Conservation (phyloP, 2,329 filamentous ascomycete genomes). For the Fusarium praegraminearum region DNA sequence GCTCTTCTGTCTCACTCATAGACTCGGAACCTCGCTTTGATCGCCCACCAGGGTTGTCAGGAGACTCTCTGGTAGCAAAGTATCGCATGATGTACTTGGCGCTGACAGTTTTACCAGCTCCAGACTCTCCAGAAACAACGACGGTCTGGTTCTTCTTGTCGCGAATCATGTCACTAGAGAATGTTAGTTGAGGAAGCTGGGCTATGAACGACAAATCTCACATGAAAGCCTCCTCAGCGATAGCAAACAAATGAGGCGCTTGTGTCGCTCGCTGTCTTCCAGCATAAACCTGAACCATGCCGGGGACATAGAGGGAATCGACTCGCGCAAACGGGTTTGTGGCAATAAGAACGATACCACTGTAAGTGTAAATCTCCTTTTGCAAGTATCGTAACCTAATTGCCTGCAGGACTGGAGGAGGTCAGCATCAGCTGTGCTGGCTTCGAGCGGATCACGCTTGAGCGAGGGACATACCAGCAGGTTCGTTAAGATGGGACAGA, state of each 20-base stretch:
- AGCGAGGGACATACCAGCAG: constrained; percentile 76
- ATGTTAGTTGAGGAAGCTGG: constrained; percentile 52
- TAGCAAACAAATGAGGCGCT: constrained; percentile 97
- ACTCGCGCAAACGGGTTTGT: constrained; percentile 98
- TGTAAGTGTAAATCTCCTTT: constrained; percentile 99
- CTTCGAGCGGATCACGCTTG: not conserved
- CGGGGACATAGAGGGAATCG: constrained; percentile 97
- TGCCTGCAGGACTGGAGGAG: constrained; percentile 84
- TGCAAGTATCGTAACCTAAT: constrained; percentile 97
- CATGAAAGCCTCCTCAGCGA: constrained; percentile 98
- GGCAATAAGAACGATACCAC: constrained; percentile 97
- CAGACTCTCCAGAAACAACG: constrained; percentile 98
- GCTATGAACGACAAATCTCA: constrained; percentile 55
- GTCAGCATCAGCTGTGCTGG: constrained; percentile 40
- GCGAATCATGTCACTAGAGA: constrained; percentile 88
- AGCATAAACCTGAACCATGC: constrained; percentile 99
- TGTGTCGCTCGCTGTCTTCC: constrained; percentile 97
- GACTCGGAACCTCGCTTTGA: constrained; percentile 79
- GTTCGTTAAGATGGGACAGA: constrained; percentile 97
- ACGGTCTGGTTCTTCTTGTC: constrained; percentile 97
- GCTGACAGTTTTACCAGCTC: constrained; percentile 98
- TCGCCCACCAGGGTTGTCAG: constrained; percentile 84
- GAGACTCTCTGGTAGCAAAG: constrained; percentile 96
- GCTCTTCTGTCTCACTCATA: constrained; percentile 98
- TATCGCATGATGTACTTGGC: constrained; percentile 99